Conservation (phyloP, 2,329 filamentous ascomycete species). For the Cladophialophora exuberans region DNA sequence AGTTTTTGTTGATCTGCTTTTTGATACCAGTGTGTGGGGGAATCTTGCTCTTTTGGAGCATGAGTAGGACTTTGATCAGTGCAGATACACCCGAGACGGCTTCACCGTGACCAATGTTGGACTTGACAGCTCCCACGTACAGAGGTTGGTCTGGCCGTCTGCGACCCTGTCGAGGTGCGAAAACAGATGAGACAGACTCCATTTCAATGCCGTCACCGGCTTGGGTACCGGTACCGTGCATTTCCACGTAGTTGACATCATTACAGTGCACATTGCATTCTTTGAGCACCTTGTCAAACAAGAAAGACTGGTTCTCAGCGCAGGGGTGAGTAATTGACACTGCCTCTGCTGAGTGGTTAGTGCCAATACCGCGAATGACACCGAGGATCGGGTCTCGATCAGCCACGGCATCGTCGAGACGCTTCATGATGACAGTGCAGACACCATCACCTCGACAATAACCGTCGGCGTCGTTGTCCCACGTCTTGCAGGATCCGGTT, state of each 20-base stretch:
- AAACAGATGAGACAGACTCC: constrained; percentile 42
- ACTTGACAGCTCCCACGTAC: constrained; percentile 41
- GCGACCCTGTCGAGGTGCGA: constrained; percentile 36
- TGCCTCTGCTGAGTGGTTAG: constrained; percentile 69
- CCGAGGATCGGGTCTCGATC: constrained; percentile 74
- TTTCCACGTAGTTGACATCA: constrained; percentile 44
- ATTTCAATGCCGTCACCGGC: constrained; percentile 45
- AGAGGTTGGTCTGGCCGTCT: constrained; percentile 39
- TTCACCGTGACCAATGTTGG: constrained; percentile 53
- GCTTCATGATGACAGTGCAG: constrained; percentile 75
- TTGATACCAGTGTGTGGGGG: constrained; percentile 72
- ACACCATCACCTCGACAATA: constrained; percentile 81
- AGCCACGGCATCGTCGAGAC: constrained; percentile 74
- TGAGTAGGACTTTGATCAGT: constrained; percentile 66
- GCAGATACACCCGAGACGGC: constrained; percentile 40
- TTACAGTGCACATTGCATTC: constrained; percentile 42
- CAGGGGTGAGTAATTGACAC: constrained; percentile 49
- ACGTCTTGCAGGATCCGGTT: constrained; percentile 77
- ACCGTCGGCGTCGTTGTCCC: constrained; percentile 78
- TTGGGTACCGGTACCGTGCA: constrained; percentile 49
- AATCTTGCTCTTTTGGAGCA: constrained; percentile 65
- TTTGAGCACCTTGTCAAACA: constrained; percentile 43
- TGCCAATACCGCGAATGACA: constrained; percentile 73
- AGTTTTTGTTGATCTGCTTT: constrained; percentile 40
- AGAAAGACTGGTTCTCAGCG: constrained; percentile 42